Conservation (phyloP, 2,329 filamentous ascomycete genomes). For the Penicillium sclerotigenum region DNA sequence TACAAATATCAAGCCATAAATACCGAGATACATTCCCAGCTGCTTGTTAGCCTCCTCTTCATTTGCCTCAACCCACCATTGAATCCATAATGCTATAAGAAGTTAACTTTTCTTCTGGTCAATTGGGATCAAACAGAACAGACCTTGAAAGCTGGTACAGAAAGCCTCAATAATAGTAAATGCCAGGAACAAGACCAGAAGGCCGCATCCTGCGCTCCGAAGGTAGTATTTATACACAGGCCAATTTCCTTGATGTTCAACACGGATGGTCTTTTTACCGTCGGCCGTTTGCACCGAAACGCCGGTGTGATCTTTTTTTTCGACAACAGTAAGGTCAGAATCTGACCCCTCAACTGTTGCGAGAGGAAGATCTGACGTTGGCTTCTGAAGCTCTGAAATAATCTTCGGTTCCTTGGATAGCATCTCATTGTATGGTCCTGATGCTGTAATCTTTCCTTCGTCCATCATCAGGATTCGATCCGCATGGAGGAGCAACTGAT, state of each 20-base stretch:
- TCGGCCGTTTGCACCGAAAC: not conserved
- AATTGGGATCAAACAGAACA: not conserved
- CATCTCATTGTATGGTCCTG: not conserved
- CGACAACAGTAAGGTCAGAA: not conserved
- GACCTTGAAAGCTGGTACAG: not conserved
- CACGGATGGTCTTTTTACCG: not conserved
- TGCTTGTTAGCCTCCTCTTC: slow-evolving; percentile 12
- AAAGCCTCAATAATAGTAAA: not conserved
- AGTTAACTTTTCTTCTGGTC: not conserved
- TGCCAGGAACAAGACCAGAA: not conserved
- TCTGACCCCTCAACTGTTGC: not conserved
- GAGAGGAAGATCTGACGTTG: not conserved
- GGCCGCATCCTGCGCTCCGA: not conserved
- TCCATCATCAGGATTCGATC: not conserved
- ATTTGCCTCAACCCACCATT: slow-evolving; percentile 10
- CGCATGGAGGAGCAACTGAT: not conserved
- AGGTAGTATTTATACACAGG: slow-evolving; percentile 1
- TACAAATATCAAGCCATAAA: slow-evolving; percentile 11
- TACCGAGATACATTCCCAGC: slow-evolving; percentile 12
- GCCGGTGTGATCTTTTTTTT: not conserved
- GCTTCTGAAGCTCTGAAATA: not conserved
- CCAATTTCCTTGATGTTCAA: not conserved
- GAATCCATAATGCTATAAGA: slow-evolving; percentile 12
- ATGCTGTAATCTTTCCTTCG: not conserved
- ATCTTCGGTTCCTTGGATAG: not conserved